Evolutionary conservation across 805 yeast genomes (phyloP).

Genomic region (Candida krabiensis): DNA sequence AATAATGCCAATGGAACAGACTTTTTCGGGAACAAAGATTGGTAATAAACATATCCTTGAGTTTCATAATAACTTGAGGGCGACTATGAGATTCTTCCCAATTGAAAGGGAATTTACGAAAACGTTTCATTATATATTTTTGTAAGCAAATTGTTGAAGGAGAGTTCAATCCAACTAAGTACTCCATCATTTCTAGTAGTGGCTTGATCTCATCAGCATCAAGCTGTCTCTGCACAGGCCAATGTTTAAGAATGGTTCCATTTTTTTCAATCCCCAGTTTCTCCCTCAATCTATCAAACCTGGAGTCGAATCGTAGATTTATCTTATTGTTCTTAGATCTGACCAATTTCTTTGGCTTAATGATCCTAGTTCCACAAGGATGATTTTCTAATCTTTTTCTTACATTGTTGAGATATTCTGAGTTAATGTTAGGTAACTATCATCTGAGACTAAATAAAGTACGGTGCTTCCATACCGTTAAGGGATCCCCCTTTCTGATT

Average conservation of each 20-base stretch:
- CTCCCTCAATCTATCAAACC: constrained; percentile 1
- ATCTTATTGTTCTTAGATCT: too few species aligned
- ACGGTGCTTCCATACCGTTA: constrained; percentile 5
- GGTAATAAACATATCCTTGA: constrained; percentile 7
- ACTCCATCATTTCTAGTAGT: constrained; percentile 5
- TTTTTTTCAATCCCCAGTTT: constrained; percentile 12
- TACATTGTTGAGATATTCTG: too few species aligned
- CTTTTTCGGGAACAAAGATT: constrained; percentile 3
- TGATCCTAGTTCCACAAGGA: too few species aligned
- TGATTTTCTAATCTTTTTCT: too few species aligned
- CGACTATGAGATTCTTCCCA: constrained; percentile 10
- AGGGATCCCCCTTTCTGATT: constrained; percentile 8
- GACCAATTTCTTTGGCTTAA: too few species aligned
- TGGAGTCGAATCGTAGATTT: constrained; percentile 10
- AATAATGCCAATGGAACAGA: constrained; percentile 9
- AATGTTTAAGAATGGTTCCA: constrained; percentile 6
- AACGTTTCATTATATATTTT: constrained; percentile 5
- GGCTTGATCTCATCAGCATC: constrained; percentile 6
- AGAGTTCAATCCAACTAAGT: constrained; percentile 10
- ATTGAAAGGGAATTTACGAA: constrained; percentile 2
- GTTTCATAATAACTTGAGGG: constrained; percentile 1
- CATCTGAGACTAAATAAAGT: too few species aligned
- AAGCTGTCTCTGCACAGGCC: constrained; percentile 7
- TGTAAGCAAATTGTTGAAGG: constrained; percentile 6
- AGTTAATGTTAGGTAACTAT: too few species aligned